Evolutionary conservation across 805 yeast species (phyloP).

Genomic region (Wickerhamiella hasegawae): DNA sequence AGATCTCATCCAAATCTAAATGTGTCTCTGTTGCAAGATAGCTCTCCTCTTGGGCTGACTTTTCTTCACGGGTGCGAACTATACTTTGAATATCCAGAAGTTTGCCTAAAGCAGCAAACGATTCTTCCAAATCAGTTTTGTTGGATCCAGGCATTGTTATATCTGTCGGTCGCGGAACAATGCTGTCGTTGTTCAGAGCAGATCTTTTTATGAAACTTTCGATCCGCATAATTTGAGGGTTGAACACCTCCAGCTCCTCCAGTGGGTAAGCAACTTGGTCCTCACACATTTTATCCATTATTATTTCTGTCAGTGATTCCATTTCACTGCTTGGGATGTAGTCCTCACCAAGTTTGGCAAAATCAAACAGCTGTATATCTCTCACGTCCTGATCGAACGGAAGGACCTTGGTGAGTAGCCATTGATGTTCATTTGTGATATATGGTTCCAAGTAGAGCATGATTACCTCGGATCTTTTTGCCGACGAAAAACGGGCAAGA

Average conservation of each 20-base stretch:
- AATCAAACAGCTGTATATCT: neutral
- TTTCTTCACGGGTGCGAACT: slow-evolving; percentile 1
- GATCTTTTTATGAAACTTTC: slow-evolving; percentile 1
- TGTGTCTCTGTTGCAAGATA: slow-evolving; percentile 2
- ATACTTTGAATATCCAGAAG: slow-evolving; percentile 4
- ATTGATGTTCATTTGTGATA: neutral
- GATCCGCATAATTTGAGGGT: slow-evolving; percentile 4
- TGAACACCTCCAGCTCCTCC: slow-evolving; percentile 1
- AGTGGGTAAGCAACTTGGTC: neutral
- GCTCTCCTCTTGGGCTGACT: neutral
- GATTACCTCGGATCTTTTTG: slow-evolving; percentile 7
- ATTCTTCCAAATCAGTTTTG: neutral
- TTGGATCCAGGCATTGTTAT: neutral
- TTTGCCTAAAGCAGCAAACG: neutral
- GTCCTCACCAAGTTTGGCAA: slow-evolving; percentile 1
- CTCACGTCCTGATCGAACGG: slow-evolving; percentile 13
- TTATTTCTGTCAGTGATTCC: slow-evolving; percentile 6
- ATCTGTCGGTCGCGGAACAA: neutral
- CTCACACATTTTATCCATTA: slow-evolving; percentile 8
- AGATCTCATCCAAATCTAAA: slow-evolving; percentile 4
- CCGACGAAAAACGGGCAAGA: slow-evolving; percentile 8
- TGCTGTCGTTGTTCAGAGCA: neutral
- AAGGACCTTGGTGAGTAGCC: slow-evolving; percentile 7
- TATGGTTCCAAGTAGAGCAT: slow-evolving; percentile 10
- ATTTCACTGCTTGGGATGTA: slow-evolving; percentile 4